These are phyloP conservation scores for Pleurotus tuber-regium DNA, from an alignment of 768 basidiomycete species.

Conservation along the genomic window DNA sequence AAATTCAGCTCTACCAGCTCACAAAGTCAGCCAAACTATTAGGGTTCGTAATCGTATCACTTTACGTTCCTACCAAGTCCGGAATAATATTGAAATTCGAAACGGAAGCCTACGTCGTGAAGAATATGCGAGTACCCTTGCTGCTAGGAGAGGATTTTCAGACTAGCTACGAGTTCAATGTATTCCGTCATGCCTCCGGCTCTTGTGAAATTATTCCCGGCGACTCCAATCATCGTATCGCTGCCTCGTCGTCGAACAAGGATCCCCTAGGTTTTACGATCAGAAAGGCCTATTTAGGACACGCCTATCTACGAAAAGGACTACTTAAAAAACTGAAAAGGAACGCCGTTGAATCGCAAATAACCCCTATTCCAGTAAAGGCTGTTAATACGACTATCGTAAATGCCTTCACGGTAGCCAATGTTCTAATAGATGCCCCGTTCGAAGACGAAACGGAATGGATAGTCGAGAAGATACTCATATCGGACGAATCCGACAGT, in stretches of 20 bases:
- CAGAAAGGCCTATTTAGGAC: neutral
- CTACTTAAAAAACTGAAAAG: neutral
- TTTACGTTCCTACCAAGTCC: conserved; percentile 6
- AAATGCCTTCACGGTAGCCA: neutral
- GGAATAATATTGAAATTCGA: conserved; percentile 14
- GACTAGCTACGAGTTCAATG: conserved; percentile 17
- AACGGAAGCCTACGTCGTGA: conserved; percentile 23
- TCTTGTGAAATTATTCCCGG: conserved; percentile 7
- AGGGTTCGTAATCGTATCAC: conserved; percentile 16
- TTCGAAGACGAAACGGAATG: conserved; percentile 11
- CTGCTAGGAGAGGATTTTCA: too few species aligned
- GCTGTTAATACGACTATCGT: conserved; percentile 2
- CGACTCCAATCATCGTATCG: neutral
- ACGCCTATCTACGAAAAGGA: neutral
- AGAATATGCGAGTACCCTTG: conserved; percentile 22
- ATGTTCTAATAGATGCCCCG: conserved; percentile 1
- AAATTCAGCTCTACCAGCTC: too few species aligned
- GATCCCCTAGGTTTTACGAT: too few species aligned
- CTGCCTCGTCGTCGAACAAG: conserved; percentile 8
- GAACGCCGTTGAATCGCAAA: neutral
- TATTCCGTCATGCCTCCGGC: conserved; percentile 9
- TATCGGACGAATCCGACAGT: conserved; percentile 6
- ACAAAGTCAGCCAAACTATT: conserved; percentile 14
- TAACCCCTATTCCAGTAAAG: neutral
- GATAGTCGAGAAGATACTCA: too few species aligned